Conservation (phyloP, 2,329 filamentous ascomycete species). For the Colletotrichum zoysiae region DNA sequence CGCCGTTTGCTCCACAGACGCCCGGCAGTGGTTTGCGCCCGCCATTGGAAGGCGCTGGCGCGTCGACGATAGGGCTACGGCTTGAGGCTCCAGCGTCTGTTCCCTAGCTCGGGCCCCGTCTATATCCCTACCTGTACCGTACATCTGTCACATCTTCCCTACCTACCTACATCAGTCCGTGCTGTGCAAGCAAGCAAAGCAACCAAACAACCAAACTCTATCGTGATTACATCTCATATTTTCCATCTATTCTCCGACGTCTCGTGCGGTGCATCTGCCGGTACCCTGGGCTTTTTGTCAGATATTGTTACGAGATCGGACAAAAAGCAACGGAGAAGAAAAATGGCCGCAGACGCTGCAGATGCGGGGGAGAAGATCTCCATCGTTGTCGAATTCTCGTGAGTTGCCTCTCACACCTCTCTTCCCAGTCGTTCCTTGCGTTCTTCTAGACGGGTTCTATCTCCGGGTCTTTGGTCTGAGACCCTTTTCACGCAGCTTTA, state of each 20-base stretch:
- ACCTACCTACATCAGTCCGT: conserved; percentile 23
- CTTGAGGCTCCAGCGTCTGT: conserved; percentile 13
- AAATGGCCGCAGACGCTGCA: conserved; percentile 34
- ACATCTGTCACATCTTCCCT: conserved; percentile 7
- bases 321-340: conserved; percentile 9
- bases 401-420: conserved; percentile 46
- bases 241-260: conserved; percentile 38
- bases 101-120: not conserved
- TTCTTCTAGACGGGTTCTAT: conserved; percentile 18
- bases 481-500: not conserved
- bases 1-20: conserved; percentile 35
- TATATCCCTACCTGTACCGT: conserved; percentile 14
- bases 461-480: not conserved
- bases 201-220: conserved; percentile 32
- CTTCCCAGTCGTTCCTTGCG: not conserved
- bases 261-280: conserved; percentile 5
- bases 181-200: conserved; percentile 16
- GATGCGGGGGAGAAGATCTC: conserved; percentile 56
- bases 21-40: conserved; percentile 7
- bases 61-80: not conserved
- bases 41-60: not conserved
- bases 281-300: conserved; percentile 15
- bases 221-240: conserved; percentile 37
- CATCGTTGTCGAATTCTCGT: conserved; percentile 80
- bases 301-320: not conserved